These are phyloP conservation scores for Monilinia aucupariae DNA, from an alignment of 2,329 filamentous ascomycete species.

Conservation along the genomic window DNA sequence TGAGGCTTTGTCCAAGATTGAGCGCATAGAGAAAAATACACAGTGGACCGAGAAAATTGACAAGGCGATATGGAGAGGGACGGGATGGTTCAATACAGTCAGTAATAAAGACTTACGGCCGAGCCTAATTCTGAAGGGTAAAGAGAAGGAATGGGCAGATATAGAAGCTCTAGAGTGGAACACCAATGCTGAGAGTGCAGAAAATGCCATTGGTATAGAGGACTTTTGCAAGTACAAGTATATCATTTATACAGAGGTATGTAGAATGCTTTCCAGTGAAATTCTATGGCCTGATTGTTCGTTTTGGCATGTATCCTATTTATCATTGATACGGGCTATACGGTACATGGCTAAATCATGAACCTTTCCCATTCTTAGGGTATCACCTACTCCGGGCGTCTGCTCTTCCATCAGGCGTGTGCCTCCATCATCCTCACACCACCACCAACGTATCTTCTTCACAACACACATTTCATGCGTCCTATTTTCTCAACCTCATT, in stretches of 20 bases:
- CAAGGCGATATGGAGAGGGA: slow-evolving; percentile 48
- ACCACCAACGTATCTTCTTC: slow-evolving; percentile 46
- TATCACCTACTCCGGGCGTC: slow-evolving; percentile 48
- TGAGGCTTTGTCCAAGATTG: slow-evolving; percentile 38
- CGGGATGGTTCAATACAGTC: slow-evolving; percentile 42
- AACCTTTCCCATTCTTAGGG: slow-evolving; percentile 32
- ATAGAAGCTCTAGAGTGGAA: slow-evolving; percentile 39
- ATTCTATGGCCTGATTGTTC: not conserved
- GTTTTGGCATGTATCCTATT: not conserved
- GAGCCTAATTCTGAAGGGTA: slow-evolving; percentile 24
- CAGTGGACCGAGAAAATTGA: slow-evolving; percentile 37
- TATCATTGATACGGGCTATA: not conserved
- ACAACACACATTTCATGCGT: slow-evolving; percentile 44
- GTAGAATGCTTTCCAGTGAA: not conserved
- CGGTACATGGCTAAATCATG: not conserved
- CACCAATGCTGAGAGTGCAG: slow-evolving; percentile 32
- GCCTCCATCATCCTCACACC: slow-evolving; percentile 44
- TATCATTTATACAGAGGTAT: slow-evolving; percentile 45
- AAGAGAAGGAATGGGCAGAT: slow-evolving; percentile 44
- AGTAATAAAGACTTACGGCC: slow-evolving; percentile 29
- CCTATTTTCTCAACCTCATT: slow-evolving; percentile 41
- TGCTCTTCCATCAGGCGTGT: slow-evolving; percentile 49
- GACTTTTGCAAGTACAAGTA: slow-evolving; percentile 50
- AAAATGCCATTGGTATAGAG: slow-evolving; percentile 46
- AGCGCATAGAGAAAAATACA: slow-evolving; percentile 35